Percentiles rank a stretch among this genome's conserved stretches.
Conservation (phyloP, 768 basidiomycete species). For the Podaxis mareebaensis region DNA sequence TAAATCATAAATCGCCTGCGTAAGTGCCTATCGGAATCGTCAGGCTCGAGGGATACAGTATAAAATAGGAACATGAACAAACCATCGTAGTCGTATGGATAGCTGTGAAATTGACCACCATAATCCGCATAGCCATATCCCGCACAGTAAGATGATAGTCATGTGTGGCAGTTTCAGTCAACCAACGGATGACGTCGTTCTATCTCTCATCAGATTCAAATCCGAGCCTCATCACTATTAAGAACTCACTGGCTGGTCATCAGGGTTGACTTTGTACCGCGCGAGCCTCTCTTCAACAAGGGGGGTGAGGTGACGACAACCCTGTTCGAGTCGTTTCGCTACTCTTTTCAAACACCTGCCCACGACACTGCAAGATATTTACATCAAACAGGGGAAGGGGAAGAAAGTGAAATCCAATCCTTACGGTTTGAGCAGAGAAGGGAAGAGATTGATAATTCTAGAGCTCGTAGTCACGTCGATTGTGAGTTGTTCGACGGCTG, state of each 20-base stretch:
- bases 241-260: slow-evolving; percentile 15
- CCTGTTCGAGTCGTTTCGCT: slow-evolving; percentile 22
- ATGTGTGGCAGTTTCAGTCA: slow-evolving; percentile 34
- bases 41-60: neutral
- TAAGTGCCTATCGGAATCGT: slow-evolving; percentile 31
- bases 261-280: slow-evolving; percentile 11
- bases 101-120: slow-evolving; percentile 40
- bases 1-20: slow-evolving; percentile 35
- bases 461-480: slow-evolving; percentile 32
- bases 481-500: slow-evolving; percentile 34
- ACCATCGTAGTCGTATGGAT: slow-evolving; percentile 45
- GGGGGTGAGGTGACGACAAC: slow-evolving; percentile 23
- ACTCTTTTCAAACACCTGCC: slow-evolving; percentile 26
- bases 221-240: neutral
- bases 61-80: neutral
- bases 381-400: neutral
- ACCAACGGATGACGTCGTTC: slow-evolving; percentile 39
- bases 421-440: slow-evolving; percentile 43
- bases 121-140: slow-evolving; percentile 29
- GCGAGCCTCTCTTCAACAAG: slow-evolving; percentile 16
- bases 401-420: slow-evolving; percentile 13
- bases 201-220: neutral
- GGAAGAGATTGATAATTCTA: slow-evolving; percentile 35
- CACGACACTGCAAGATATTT: slow-evolving; percentile 20
- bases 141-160: slow-evolving; percentile 26